A percentile compares a stretch with the other conserved stretches of the same genome.
These are phyloP conservation scores for Papiliotrema laurentii DNA, from an alignment of 1,284 basidiomycete genomes.

Conservation along the genomic window DNA sequence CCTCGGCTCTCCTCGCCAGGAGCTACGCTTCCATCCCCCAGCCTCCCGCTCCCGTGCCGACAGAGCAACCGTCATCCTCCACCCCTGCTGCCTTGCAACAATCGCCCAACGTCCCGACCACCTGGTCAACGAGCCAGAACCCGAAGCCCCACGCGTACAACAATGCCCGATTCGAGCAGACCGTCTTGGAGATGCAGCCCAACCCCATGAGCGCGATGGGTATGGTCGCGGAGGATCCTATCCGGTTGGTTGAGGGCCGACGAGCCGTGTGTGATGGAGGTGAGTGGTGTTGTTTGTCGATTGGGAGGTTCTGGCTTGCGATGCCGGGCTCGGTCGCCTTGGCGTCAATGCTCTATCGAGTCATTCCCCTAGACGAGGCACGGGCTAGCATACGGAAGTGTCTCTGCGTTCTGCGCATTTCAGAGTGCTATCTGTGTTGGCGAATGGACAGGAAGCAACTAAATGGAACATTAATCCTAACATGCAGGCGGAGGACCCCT, in stretches of 20 bases:
- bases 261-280: constrained; percentile 91
- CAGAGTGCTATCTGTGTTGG: no score
- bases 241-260: constrained; percentile 71
- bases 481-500: constrained; percentile 81
- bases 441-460: not conserved
- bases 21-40: constrained; percentile 7
- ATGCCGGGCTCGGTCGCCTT: no score
- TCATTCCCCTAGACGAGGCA: no score
- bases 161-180: constrained; percentile 75
- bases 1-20: not conserved
- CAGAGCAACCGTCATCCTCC: constrained; percentile 19
- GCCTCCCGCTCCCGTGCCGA: constrained; percentile 16
- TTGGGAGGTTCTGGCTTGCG: no score
- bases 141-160: constrained; percentile 40
- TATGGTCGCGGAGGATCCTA: constrained; percentile 78
- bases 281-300: constrained; percentile 52
- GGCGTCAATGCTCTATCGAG: no score
- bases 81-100: constrained; percentile 51
- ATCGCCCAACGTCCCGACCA: constrained; percentile 69
- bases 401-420: no score
- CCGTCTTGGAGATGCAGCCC: constrained; percentile 77
- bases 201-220: constrained; percentile 88
- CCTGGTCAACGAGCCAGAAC: constrained; percentile 72
- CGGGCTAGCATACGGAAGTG: no score
- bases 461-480: not conserved